A percentile compares a stretch with the other conserved stretches of the same genome.
Evolutionary conservation across 163 green algal species (phyloP).

Genomic region (Volvox carteri): DNA sequence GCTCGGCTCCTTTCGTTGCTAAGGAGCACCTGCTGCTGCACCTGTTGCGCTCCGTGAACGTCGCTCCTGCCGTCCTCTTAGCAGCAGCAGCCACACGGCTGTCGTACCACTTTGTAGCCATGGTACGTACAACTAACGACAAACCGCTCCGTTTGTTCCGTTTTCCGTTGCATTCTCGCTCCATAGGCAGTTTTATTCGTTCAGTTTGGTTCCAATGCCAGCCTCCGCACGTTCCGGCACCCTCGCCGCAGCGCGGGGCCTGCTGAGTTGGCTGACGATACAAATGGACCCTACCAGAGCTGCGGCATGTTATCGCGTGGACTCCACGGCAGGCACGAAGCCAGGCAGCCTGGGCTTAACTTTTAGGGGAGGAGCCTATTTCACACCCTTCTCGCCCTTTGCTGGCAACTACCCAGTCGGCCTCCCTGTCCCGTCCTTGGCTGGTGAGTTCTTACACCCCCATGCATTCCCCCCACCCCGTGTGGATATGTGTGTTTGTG

Average conservation of each 20-base stretch:
- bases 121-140: too few relatives aligned
- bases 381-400: neutral
- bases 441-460: too few relatives aligned
- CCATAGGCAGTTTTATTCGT: conserved; percentile 4
- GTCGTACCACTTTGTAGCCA: too few relatives aligned
- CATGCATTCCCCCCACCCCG: too few relatives aligned
- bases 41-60: too few relatives aligned
- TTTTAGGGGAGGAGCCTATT: neutral
- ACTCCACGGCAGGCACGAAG: neutral
- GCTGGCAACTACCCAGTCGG: neutral
- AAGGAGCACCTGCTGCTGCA: too few relatives aligned
- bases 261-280: neutral
- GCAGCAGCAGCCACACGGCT: too few relatives aligned
- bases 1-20: too few relatives aligned
- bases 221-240: neutral
- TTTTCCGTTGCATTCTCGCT: too few relatives aligned
- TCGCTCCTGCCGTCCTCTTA: too few relatives aligned
- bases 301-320: neutral
- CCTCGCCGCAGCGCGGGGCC: neutral
- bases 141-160: too few relatives aligned
- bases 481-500: too few relatives aligned
- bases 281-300: neutral
- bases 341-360: neutral
- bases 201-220: neutral
- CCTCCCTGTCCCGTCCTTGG: neutral